Percentiles rank a stretch among this genome's conserved stretches.
Conservation (phyloP, 495 filamentous ascomycete genomes). For the Staphylotrichum longicolle region DNA sequence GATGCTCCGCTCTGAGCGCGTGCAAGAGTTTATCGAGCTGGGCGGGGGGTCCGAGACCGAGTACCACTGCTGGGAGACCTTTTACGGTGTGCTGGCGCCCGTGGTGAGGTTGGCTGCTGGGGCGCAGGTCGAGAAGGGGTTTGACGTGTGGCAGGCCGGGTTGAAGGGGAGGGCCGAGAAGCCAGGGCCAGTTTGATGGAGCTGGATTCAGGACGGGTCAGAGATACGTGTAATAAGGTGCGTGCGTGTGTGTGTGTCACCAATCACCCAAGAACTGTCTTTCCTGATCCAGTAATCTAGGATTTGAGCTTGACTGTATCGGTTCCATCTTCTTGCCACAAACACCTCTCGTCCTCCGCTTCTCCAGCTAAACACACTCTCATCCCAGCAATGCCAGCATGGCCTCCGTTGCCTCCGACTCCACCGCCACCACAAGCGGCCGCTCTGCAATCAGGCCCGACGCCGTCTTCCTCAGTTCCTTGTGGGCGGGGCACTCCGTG, state of each 20-base stretch:
- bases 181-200: not conserved
- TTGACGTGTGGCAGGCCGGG: slow-evolving; percentile 35
- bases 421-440: slow-evolving; percentile 52
- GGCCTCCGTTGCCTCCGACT: slow-evolving; percentile 21
- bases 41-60: slow-evolving; percentile 18
- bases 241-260: not conserved
- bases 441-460: slow-evolving; percentile 39
- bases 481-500: slow-evolving; percentile 59
- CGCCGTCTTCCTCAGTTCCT: slow-evolving; percentile 53
- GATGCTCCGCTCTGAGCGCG: slow-evolving; percentile 37
- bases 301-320: not conserved
- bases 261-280: not conserved
- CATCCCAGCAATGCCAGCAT: not conserved
- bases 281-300: not conserved
- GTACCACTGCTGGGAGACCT: slow-evolving; percentile 44
- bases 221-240: not conserved
- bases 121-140: slow-evolving; percentile 29
- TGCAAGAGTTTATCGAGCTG: slow-evolving; percentile 39
- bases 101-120: slow-evolving; percentile 25
- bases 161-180: slow-evolving; percentile 35
- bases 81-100: slow-evolving; percentile 36
- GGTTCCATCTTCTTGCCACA: too few relatives aligned
- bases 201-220: not conserved
- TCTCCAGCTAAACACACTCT: not conserved
- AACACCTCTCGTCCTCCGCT: too few relatives aligned